phyloP scores from a whole-genome alignment of 2,329 filamentous ascomycete genomes.

The Aspergillus tanneri region DNA sequence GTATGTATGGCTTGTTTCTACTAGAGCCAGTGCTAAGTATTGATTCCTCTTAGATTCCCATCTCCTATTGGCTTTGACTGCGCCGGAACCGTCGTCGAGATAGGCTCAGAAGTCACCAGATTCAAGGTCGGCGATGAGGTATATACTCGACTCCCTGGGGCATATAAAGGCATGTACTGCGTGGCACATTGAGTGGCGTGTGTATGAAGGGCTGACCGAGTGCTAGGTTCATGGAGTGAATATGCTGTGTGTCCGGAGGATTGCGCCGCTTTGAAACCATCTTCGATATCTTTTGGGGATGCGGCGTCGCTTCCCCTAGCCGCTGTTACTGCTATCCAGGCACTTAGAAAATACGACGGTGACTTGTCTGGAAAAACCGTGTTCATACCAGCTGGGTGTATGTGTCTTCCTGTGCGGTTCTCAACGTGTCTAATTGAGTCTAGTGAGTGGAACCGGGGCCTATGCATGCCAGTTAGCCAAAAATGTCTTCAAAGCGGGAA shows the following conservation, averaged over 20 bases:
- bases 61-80: slow-evolving; percentile 48
- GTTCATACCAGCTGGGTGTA: slow-evolving; percentile 50
- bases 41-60: slow-evolving; percentile 35
- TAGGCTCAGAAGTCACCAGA: slow-evolving; percentile 34
- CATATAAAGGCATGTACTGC: slow-evolving; percentile 26
- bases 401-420: not conserved
- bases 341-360: slow-evolving; percentile 45
- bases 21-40: not conserved
- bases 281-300: slow-evolving; percentile 42
- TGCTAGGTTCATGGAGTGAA: slow-evolving; percentile 34
- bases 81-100: slow-evolving; percentile 39
- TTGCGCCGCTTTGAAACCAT: slow-evolving; percentile 43
- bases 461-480: slow-evolving; percentile 53
- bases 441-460: slow-evolving; percentile 50
- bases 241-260: slow-evolving; percentile 35
- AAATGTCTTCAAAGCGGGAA: slow-evolving; percentile 49
- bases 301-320: slow-evolving; percentile 46
- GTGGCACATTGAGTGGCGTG: too few relatives aligned
- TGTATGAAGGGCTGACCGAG: not conserved
- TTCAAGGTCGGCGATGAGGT: slow-evolving; percentile 44
- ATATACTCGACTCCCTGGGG: slow-evolving; percentile 36
- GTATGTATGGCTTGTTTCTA: slow-evolving; percentile 23
- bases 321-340: slow-evolving; percentile 48
- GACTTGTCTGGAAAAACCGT: slow-evolving; percentile 53
- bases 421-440: not conserved